Evolutionary conservation across 1,139 yeast species (phyloP), one percentile per base, ranked within the genome.

Genomic region (Diutina neorugosa): DNA sequence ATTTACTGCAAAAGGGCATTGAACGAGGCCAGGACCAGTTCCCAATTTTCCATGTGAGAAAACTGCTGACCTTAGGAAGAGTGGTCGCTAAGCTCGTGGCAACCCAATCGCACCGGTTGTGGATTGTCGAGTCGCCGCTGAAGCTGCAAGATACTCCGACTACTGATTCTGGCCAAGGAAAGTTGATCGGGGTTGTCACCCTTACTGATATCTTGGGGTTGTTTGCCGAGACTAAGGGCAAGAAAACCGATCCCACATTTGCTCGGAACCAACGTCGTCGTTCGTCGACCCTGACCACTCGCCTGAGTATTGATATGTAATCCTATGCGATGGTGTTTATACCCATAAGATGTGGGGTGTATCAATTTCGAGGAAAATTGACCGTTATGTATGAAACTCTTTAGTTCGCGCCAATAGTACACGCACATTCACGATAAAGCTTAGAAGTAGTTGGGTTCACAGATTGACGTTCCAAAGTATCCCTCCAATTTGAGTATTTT

Each of bases 11-110:
- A 57, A 84, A 96, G 63, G 98, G 98, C 16, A 77, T 93, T 40
- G 95, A 85, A 63, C 93, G 90, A 64, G 96, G 96, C 54, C 90
- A 91, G 68, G 98, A 93, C 70, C 91, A 94, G 51, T 91, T 84
- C 75, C 98, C 98, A 16, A 91, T 93, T 52, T 93, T 93, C 77
- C 96, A 91, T 66, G 96, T 91, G 37, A 85, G 86, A 58, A 79
- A 81, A 56, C 78, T 78, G 51, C 82, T 94, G 14, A 84, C 94
- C 0, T 76, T 93, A 52, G 96, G 91, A 27, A 80, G 96, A 65
- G 90, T 94, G 11, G 78, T 93, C 62, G 98, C 98, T 51, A 93
- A 93, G 68, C 75, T 93, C 60, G 97, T 93, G 27, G 98, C 98
- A 11, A 93, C 98, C 4, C 85, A 84, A 66, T 81, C 96, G 14